A percentile compares a stretch with the other conserved stretches of the same genome.
Evolutionary conservation across 371 early-diverging fungal genomes (phyloP).

Genomic region (Rhizopus sp.): DNA sequence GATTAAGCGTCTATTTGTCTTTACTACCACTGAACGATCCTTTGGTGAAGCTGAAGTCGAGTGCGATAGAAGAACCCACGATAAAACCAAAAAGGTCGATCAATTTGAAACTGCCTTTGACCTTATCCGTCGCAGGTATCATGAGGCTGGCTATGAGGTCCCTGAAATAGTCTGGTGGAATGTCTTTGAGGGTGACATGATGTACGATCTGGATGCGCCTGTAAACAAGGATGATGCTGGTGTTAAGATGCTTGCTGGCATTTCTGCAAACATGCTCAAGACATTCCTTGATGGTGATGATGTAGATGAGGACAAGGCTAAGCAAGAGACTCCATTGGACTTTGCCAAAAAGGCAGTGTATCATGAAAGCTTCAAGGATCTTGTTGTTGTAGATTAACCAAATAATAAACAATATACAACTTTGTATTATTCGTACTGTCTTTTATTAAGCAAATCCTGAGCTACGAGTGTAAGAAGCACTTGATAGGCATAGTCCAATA

Average conservation of each 20-base stretch:
- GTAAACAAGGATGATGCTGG: conserved; percentile 32
- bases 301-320: conserved; percentile 10
- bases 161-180: conserved; percentile 73
- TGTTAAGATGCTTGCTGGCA: conserved; percentile 49
- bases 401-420: too few relatives aligned
- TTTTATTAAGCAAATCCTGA: too few relatives aligned
- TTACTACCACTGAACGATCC: too few relatives aligned
- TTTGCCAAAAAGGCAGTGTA: conserved; percentile 27
- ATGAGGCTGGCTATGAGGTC: conserved; percentile 50
- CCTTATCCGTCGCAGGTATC: conserved; percentile 37
- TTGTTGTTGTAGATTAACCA: conserved; percentile 29
- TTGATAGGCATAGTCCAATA: too few relatives aligned
- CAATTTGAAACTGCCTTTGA: conserved; percentile 48
- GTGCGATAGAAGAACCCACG: too few relatives aligned
- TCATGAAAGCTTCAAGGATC: conserved; percentile 31
- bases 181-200: not conserved
- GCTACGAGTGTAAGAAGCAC: too few relatives aligned
- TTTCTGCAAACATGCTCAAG: conserved; percentile 49
- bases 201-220: conserved; percentile 13
- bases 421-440: too few relatives aligned
- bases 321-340: conserved; percentile 14
- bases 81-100: too few relatives aligned
- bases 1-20: conserved; percentile 41
- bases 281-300: conserved; percentile 48
- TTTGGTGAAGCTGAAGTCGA: too few relatives aligned